Conservation (phyloP, 2,329 filamentous ascomycete genomes). For the Aspergillus sp. region DNA sequence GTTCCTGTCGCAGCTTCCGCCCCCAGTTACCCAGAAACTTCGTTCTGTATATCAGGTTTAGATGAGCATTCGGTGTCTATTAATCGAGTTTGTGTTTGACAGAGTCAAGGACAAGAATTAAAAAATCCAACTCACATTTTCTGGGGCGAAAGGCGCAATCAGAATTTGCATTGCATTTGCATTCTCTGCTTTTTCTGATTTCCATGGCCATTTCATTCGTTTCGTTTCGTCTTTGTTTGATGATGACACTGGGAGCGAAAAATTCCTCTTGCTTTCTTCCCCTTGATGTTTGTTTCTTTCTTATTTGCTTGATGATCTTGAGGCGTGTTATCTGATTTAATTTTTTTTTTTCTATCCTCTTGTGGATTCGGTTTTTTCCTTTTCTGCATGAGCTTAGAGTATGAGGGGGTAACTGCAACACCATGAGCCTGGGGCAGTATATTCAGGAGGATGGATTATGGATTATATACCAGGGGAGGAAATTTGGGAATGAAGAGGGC, state of each 20-base stretch:
- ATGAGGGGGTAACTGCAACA: too few species aligned
- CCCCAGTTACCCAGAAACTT: constrained; percentile 36
- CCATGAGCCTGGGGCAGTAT: too few species aligned
- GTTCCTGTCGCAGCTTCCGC: constrained; percentile 39
- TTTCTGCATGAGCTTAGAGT: too few species aligned
- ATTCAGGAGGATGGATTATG: too few species aligned
- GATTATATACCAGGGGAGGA: too few species aligned
- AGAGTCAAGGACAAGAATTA: too few species aligned
- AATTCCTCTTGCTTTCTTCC: not conserved
- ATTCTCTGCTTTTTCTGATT: not conserved
- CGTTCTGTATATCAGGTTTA: constrained; percentile 40
- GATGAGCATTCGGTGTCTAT: constrained; percentile 10
- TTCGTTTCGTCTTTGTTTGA: constrained; percentile 5
- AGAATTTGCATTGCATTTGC: constrained; percentile 1
- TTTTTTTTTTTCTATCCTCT: constrained; percentile 49
- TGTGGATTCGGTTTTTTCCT: constrained; percentile 61
- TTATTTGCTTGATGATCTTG: not conserved
- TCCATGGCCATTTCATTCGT: not conserved
- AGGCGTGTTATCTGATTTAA: constrained; percentile 7
- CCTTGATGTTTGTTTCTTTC: not conserved
- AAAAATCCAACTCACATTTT: not conserved
- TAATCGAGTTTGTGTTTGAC: too few species aligned
- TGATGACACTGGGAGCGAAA: not conserved
- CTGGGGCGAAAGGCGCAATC: constrained; percentile 1
- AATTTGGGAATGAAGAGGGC: too few species aligned